Base-by-base conservation (phyloP, 805 yeast genomes). In the Kodamaea sagamina region DNA sequence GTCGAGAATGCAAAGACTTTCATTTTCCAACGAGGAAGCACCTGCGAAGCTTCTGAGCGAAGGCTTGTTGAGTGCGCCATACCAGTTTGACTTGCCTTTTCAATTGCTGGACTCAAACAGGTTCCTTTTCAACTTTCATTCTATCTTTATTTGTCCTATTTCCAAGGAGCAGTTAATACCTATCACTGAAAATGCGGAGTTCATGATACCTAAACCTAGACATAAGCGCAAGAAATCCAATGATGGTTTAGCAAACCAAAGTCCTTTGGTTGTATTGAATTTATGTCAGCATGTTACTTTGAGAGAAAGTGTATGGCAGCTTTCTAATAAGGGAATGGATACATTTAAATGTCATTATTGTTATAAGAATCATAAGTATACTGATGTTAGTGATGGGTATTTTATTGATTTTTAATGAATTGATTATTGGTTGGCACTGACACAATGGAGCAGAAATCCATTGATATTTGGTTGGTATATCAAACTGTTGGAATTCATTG, bases 111-210 rank as follows among this genome's bases (percentile, higher is more conserved):
- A 69, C 44, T 53, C 67, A 10, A 65, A 62, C 49, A 51, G 70
- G 41, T 67, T 68, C 41, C 53, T 70, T 19, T 71, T 71, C 53
- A 59, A 62, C 25, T 63, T 64, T 51, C 75, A 71, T 52, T 74
- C 75, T 4, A 68, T 71, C 9, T 71, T 71, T 52, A 67, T 70
- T n/a, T 71, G 75, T 48, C 75, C 75, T 3, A 68, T 71, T 9
- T 64, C 74, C 4, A 67, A 69, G 47, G 75, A 71, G 43, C 75
- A 71, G 45, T 48, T 68, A 18, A 52, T 67, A 27, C 75, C 75
- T 11, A 54, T 66, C 10, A 61, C 52, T 8, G 37, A 44, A 6
- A 25, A 9, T n/a, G 25, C n/a, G 6, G 34, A 27, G 12, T 25
- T 17, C 6, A 15, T 11, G 15, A 17, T 21, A 35, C 42, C 31